A percentile compares a stretch with the other conserved stretches of the same genome.
phyloP scores from a whole-genome alignment of 495 filamentous ascomycete species.

The Talaromyces stipitatus region DNA sequence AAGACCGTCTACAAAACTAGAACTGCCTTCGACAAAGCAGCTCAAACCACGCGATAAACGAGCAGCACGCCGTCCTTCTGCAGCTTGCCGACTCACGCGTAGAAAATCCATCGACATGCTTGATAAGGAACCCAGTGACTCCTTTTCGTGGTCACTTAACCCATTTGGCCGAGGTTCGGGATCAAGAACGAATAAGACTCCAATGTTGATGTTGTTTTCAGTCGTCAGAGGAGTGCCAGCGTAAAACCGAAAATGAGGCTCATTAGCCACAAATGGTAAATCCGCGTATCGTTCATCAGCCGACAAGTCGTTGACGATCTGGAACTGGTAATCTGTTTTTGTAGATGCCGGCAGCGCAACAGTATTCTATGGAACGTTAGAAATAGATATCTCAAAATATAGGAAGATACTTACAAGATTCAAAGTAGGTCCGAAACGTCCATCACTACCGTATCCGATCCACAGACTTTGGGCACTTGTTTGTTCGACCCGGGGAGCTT shows the following conservation, averaged over 20 bases:
- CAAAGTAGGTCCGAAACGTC: background rate
- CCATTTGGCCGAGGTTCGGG: conserved; percentile 24
- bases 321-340: conserved; percentile 24
- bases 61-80: conserved; percentile 49
- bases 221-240: conserved; percentile 53
- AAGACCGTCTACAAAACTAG: conserved; percentile 31
- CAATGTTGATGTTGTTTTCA: conserved; percentile 60
- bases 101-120: conserved; percentile 56
- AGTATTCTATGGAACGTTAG: conserved; percentile 14
- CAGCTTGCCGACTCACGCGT: conserved; percentile 47
- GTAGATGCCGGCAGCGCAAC: conserved; percentile 30
- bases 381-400: conserved; percentile 13
- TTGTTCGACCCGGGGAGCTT: conserved; percentile 34
- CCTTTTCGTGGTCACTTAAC: conserved; percentile 27
- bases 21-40: conserved; percentile 53
- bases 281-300: conserved; percentile 32
- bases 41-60: conserved; percentile 55
- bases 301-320: conserved; percentile 30
- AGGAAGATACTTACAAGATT: background rate
- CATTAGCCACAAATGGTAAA: conserved; percentile 31
- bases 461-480: background rate
- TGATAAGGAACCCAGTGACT: conserved; percentile 40
- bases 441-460: background rate
- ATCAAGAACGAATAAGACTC: conserved; percentile 62
- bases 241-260: conserved; percentile 38